Evolutionary conservation across 2,329 filamentous ascomycete genomes (phyloP), one percentile per base, ranked within the genome.

Genomic region (Cordyceps fumosorosea): DNA sequence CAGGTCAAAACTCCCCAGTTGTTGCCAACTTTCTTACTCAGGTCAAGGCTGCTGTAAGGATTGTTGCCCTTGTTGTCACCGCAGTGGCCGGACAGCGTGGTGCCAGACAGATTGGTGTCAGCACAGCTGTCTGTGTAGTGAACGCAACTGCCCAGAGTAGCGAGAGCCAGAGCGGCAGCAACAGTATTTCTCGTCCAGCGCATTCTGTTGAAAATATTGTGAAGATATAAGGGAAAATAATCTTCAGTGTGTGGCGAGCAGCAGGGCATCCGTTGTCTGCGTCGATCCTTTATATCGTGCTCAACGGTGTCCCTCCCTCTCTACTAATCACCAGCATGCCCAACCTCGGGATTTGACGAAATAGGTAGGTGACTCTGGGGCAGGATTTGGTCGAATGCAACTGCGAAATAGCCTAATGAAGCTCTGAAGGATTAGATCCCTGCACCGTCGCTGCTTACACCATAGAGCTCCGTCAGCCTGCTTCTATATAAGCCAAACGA

Each of bases 71-170:
- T 54, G 57, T 60, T 60, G 29, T 60, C 57, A 12, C 50, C 50
- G 14, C 57, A 60, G 50, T 60, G 57, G n/a, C 57, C 57, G 1
- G 57, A 60, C 7, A 60, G 50, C 26, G 42, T 60, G 14, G 48
- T 45, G 26, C 57, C 57, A 6, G 37, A 26, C 11, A 60, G 57
- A 24, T 34, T n/a, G 18, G 57, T 53, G 50, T 60, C 57, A 5
- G 5, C 12, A 20, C 57, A 60, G 34, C 57, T 60, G 26, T 60
- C 50, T 6, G 57, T 60, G 57, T 54, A 60, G 50, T 53, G 57
- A 32, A 53, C 57, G 50, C 57, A 60, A 40, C 50, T 54, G 32
- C 57, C 57, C 10, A 60, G 48, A 8, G 48, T 42, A 37, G 57
- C 48, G 14, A 60, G 44, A n/a, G 40, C 57, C 57, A 60, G 45